Evolutionary conservation across 1,139 yeast species (phyloP).

Genomic region (Yamadazyma mexicana): DNA sequence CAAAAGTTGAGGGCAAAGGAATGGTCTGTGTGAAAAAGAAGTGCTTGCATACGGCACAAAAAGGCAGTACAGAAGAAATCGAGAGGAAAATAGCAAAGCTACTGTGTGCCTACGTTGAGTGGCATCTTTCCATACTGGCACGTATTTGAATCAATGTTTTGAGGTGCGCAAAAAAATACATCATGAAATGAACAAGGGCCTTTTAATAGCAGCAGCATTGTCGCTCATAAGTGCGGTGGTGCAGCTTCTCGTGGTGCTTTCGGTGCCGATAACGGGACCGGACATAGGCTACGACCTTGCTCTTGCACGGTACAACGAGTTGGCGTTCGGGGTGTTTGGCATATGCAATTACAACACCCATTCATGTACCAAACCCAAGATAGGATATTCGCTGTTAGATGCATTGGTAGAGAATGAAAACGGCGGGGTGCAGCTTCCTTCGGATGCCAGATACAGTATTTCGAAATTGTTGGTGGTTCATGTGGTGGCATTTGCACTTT

Average conservation of each 20-base stretch:
- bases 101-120: too few species aligned
- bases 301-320: conserved; percentile 31
- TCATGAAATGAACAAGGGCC: conserved; percentile 34
- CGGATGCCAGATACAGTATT: conserved; percentile 40
- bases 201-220: conserved; percentile 23
- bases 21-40: too few species aligned
- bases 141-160: background rate
- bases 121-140: too few species aligned
- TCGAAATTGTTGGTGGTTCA: conserved; percentile 47
- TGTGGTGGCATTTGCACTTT: conserved; percentile 41
- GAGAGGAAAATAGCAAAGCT: too few species aligned
- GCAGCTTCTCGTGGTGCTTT: conserved; percentile 42
- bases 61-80: too few species aligned
- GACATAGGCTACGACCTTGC: conserved; percentile 21
- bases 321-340: conserved; percentile 48
- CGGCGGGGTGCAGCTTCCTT: conserved; percentile 36
- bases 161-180: background rate
- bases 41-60: too few species aligned
- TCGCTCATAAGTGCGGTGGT: conserved; percentile 31
- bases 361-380: conserved; percentile 32
- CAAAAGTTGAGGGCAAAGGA: too few species aligned
- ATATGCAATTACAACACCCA: conserved; percentile 31
- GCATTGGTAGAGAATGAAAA: conserved; percentile 19
- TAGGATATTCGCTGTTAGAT: conserved; percentile 34
- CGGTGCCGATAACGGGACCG: conserved; percentile 42